Conservation (phyloP, 495 filamentous ascomycete species). For the Astrocystis sublimbata region DNA sequence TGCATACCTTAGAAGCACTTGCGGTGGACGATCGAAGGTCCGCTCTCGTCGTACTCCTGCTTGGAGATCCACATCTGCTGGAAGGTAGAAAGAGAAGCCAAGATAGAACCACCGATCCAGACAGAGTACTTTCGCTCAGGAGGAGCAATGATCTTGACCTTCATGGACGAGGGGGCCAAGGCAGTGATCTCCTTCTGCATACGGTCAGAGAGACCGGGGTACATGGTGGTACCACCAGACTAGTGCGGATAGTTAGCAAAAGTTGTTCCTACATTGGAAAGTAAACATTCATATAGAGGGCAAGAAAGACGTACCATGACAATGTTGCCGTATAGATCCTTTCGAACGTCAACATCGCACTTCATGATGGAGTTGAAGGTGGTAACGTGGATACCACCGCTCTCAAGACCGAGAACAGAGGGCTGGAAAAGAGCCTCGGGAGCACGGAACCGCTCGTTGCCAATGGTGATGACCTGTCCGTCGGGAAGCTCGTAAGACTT, state of each 20-base stretch:
- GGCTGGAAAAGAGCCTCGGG: constrained; percentile 99
- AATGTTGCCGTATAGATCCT: constrained; percentile 99
- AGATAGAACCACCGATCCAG: constrained; percentile 99
- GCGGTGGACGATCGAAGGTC: constrained; percentile 99
- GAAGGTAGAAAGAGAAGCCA: constrained; percentile 99
- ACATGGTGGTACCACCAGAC: constrained; percentile 99
- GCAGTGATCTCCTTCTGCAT: constrained; percentile 99
- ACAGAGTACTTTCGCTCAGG: constrained; percentile 99
- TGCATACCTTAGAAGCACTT: constrained; percentile 96
- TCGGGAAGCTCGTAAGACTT: constrained; percentile 99
- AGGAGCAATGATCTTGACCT: constrained; percentile 98
- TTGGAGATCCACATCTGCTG: constrained; percentile 99
- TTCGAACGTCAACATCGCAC: constrained; percentile 99
- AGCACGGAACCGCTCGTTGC: constrained; percentile 99
- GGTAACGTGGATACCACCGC: constrained; percentile 98
- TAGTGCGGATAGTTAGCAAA: constrained; percentile 44
- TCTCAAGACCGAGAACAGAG: constrained; percentile 95
- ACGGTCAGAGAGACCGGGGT: constrained; percentile 99
- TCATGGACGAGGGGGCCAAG: constrained; percentile 98
- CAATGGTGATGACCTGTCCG: constrained; percentile 99
- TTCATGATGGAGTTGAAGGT: constrained; percentile 99
- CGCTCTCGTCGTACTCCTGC: constrained; percentile 99
- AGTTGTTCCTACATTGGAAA: constrained; percentile 19
- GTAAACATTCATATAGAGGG: constrained; percentile 20
- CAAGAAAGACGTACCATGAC: constrained; percentile 79